These are phyloP conservation scores for Hyaloperonospora arabidopsidis DNA, from an alignment of 352 stramenopile species.

Conservation along the genomic window DNA sequence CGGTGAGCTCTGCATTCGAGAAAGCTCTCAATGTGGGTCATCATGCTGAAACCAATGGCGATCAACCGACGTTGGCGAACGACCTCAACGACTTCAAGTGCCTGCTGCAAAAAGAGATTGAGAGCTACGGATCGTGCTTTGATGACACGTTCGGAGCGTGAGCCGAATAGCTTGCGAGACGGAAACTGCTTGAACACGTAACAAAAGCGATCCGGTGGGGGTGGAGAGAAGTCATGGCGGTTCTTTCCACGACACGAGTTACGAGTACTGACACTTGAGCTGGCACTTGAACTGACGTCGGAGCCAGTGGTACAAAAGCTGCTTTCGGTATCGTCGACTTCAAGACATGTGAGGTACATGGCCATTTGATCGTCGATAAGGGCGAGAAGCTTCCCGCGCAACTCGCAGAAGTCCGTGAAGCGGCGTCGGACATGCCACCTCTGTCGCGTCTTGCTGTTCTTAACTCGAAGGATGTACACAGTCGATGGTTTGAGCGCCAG, in stretches of 20 bases:
- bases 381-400: slow-evolving; percentile 56
- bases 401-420: slow-evolving; percentile 69
- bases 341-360: slow-evolving; percentile 20
- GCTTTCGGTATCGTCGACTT: slow-evolving; percentile 14
- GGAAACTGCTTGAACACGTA: slow-evolving; percentile 66
- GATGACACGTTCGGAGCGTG: slow-evolving; percentile 60
- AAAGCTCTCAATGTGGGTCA: slow-evolving; percentile 58
- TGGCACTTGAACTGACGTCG: slow-evolving; percentile 16
- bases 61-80: slow-evolving; percentile 54
- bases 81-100: slow-evolving; percentile 45
- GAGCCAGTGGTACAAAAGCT: slow-evolving; percentile 15
- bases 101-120: slow-evolving; percentile 52
- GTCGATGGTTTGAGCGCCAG: slow-evolving; percentile 67
- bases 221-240: slow-evolving; percentile 11
- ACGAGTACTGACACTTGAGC: slow-evolving; percentile 12
- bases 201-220: slow-evolving; percentile 35
- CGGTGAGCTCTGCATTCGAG: slow-evolving; percentile 42
- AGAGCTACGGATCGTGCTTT: slow-evolving; percentile 52
- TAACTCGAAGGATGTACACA: slow-evolving; percentile 60
- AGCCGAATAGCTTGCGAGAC: slow-evolving; percentile 52
- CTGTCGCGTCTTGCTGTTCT: slow-evolving; percentile 34
- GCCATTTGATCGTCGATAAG: slow-evolving; percentile 45
- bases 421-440: slow-evolving; percentile 63
- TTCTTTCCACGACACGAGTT: slow-evolving; percentile 13
- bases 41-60: slow-evolving; percentile 66